A percentile compares a stretch with the other conserved stretches of the same genome.
These are phyloP conservation scores for Pythium biforme DNA, from an alignment of 352 stramenopile genomes.

Conservation along the genomic window DNA sequence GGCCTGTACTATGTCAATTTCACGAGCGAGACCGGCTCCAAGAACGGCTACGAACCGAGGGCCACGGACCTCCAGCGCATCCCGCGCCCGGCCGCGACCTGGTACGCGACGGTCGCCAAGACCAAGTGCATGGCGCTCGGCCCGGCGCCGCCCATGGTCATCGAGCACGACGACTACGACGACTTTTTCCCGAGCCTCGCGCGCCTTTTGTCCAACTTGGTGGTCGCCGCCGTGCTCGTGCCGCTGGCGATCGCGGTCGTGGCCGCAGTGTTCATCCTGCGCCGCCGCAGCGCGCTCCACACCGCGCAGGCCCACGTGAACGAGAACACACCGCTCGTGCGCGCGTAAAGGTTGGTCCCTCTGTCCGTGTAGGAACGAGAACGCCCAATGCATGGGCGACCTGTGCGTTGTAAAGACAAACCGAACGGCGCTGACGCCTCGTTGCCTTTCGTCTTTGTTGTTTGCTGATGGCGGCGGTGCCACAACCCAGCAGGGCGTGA, in stretches of 20 bases:
- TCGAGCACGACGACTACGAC: slow-evolving; percentile 12
- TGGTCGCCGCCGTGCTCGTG: slow-evolving; percentile 11
- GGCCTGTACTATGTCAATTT: slow-evolving; percentile 71
- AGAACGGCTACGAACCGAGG: slow-evolving; percentile 33
- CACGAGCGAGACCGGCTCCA: slow-evolving; percentile 31
- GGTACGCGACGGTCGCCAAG: slow-evolving; percentile 51
- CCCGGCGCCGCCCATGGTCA: slow-evolving; percentile 4
- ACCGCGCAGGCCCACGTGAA: slow-evolving; percentile 2
- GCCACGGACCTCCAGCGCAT: slow-evolving; percentile 37
- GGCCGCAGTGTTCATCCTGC: slow-evolving; percentile 10
- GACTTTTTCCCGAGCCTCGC: slow-evolving; percentile 7
- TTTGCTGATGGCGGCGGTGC: too few relatives aligned
- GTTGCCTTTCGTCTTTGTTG: too few relatives aligned
- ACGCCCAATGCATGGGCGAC: too few relatives aligned
- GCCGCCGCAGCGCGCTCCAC: slow-evolving; percentile 11
- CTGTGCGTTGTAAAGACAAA: too few relatives aligned
- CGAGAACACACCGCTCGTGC: slow-evolving; percentile 9
- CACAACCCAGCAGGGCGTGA: too few relatives aligned
- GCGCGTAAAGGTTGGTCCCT: slow-evolving; percentile 36
- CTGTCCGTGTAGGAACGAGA: too few relatives aligned
- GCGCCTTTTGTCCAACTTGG: slow-evolving; percentile 6
- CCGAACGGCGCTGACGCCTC: too few relatives aligned
- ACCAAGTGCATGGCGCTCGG: slow-evolving; percentile 55
- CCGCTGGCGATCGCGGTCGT: slow-evolving; percentile 6
- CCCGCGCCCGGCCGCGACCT: slow-evolving; percentile 50